Percentiles rank a stretch among this genome's conserved stretches.
Conservation (phyloP, 768 basidiomycete species). For the Leccinum rimulosum region DNA sequence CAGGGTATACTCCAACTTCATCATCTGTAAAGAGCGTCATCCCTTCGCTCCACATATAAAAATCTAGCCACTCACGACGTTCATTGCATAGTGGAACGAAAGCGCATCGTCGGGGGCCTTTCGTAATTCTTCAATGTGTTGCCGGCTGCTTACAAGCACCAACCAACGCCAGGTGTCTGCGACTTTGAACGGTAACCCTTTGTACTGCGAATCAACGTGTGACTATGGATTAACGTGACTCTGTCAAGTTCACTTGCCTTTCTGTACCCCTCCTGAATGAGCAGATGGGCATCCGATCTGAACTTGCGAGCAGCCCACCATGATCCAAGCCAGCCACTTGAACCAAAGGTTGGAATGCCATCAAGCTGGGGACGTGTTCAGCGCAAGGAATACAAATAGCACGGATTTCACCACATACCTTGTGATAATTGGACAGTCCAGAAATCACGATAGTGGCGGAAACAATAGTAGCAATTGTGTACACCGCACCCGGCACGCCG, state of each 20-base stretch:
- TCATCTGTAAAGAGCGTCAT: constrained; percentile 21
- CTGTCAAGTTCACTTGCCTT: constrained; percentile 18
- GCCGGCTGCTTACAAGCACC: not conserved
- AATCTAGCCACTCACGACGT: constrained; percentile 26
- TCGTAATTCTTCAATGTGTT: constrained; percentile 17
- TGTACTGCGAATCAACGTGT: not conserved
- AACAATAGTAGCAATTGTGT: constrained; percentile 6
- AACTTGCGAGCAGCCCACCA: constrained; percentile 26
- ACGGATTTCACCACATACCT: not conserved
- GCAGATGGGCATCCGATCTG: constrained; percentile 15
- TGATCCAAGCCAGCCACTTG: constrained; percentile 24
- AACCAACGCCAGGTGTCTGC: not conserved
- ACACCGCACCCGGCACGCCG: not conserved
- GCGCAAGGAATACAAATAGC: not conserved
- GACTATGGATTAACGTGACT: not conserved
- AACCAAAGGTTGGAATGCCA: constrained; percentile 33
- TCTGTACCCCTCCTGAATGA: constrained; percentile 34
- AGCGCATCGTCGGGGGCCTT: constrained; percentile 40
- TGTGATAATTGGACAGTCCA: constrained; percentile 2
- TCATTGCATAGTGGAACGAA: constrained; percentile 32
- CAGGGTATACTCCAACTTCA: constrained; percentile 40
- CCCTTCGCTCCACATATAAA: not conserved
- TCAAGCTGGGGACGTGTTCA: constrained; percentile 19
- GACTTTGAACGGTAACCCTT: not conserved
- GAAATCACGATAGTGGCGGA: constrained; percentile 3